phyloP scores from a whole-genome alignment of 371 early-diverging fungal genomes.

The Modicella reniformis region DNA sequence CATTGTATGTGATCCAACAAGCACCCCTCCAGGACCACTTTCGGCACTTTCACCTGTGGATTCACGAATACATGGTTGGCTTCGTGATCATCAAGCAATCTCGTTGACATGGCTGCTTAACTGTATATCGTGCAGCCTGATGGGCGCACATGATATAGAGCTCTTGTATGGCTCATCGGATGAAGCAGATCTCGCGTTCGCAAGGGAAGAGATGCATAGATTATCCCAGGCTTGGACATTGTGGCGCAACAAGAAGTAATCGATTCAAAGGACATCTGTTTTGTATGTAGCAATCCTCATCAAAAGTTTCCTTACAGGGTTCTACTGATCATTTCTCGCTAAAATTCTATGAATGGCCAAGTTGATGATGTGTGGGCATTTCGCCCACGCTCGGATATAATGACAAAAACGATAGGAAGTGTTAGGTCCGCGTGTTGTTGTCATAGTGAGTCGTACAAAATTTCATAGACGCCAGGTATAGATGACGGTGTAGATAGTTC shows the following conservation, averaged over 20 bases:
- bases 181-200: not conserved
- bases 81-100: conserved; percentile 35
- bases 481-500: no score
- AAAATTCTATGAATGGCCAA: no score
- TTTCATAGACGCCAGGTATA: no score
- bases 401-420: no score
- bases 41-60: not conserved
- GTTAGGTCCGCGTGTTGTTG: no score
- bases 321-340: no score
- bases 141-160: conserved; percentile 33
- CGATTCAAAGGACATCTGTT: no score
- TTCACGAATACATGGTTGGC: conserved; percentile 33
- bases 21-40: conserved; percentile 17
- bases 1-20: conserved; percentile 39
- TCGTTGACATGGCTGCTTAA: conserved; percentile 41
- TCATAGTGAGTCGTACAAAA: no score
- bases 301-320: no score
- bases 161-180: conserved; percentile 12
- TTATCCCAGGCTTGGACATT: conserved; percentile 22
- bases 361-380: no score
- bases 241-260: conserved; percentile 8
- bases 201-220: not conserved
- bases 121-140: conserved; percentile 37
- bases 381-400: no score
- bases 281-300: no score